Conservation (phyloP, 805 yeast species). For the Pichia membranifaciens region DNA sequence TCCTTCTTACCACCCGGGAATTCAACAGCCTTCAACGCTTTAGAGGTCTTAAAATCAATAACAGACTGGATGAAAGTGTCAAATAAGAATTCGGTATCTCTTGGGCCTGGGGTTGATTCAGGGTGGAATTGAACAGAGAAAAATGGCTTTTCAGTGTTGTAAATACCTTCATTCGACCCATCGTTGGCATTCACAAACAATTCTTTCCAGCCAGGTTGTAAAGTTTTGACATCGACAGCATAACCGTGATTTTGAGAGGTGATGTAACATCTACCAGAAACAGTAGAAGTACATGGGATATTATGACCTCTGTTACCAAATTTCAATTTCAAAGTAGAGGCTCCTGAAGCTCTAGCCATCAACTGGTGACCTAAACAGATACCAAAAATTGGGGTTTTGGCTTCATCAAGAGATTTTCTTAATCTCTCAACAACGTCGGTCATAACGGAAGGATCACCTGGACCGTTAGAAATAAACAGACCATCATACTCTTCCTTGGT, state of each 20-base stretch:
- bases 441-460: constrained; percentile 96
- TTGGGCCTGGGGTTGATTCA: constrained; percentile 98
- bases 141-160: constrained; percentile 78
- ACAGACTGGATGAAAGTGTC: constrained; percentile 88
- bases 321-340: constrained; percentile 83
- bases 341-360: constrained; percentile 92
- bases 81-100: constrained; percentile 95
- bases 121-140: constrained; percentile 99
- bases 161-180: constrained; percentile 97
- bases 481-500: constrained; percentile 84
- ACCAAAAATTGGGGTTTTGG: constrained; percentile 89
- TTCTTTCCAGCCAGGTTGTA: constrained; percentile 82
- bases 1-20: constrained; percentile 86
- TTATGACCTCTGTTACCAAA: constrained; percentile 99
- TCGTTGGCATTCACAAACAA: constrained; percentile 94
- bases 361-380: constrained; percentile 98
- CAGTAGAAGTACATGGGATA: constrained; percentile 82
- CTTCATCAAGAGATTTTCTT: constrained; percentile 49
- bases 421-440: constrained; percentile 58
- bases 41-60: constrained; percentile 51
- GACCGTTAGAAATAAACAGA: constrained; percentile 94
- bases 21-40: constrained; percentile 58
- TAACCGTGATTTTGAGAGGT: constrained; percentile 99
- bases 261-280: constrained; percentile 92
- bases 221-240: constrained; percentile 83